Evolutionary conservation across 108 stramenopile genomes (phyloP), one percentile per base, ranked within the genome.

Genomic region (Pseudonitzschia multiseries): DNA sequence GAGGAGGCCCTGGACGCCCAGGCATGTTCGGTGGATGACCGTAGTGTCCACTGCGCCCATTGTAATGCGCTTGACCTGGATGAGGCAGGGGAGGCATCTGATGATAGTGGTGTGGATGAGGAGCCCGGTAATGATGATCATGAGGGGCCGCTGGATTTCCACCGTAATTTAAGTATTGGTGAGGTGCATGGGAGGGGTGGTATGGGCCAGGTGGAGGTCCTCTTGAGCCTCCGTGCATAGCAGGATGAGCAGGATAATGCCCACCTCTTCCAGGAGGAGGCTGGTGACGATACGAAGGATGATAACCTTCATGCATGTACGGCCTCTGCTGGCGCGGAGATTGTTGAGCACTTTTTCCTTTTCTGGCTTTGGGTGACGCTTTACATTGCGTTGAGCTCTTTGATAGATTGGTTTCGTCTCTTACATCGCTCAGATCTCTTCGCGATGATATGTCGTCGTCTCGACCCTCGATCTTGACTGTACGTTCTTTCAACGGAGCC

Each of bases 51-150:
- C 48, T 57, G 24, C 52, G 77, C 21, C 53, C 70, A 44, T 59
- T 60, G 53, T 71, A 65, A 62, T 63, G 70, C 17, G 31, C 17
- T 53, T 78, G 77, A 20, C 52, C 57, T 26, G 62, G 73, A 31
- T 77, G 76, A 26, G 69, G 69, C 26, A 76, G 20, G 21, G 73
- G 77, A 63, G 77, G 77, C 82, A 83, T 78, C 33, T 73, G 74
- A 52, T 81, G 81, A 41, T 64, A 61, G 59, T 78, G 74, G 17
- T 65, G 77, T 10, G 71, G 72, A 40, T 57, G 78, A 15, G 73
- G 71, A 50, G 63, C 79, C 33, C 73, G 52, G 48, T 70, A 80
- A 22, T 59, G 76, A 36, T 36, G 36, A 50, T 79, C 78, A 57
- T 73, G 78, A 5, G 64, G 77, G 44, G 54, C 70, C 22, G 69